Base-by-base conservation (phyloP, 495 filamentous ascomycete genomes). In the Daldinia loculata region DNA sequence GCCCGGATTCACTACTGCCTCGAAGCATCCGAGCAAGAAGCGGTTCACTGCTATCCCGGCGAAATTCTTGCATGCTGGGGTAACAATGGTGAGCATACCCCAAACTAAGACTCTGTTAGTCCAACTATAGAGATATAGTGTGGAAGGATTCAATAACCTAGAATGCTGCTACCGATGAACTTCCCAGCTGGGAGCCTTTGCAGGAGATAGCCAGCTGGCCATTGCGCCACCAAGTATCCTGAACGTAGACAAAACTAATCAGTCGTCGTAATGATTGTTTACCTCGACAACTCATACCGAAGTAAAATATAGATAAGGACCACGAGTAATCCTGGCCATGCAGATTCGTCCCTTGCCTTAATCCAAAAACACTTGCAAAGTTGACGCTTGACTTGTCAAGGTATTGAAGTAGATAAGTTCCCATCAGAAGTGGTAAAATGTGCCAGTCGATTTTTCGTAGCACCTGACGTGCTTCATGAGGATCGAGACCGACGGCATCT, bases 341-440 rank as follows among this genome's bases (percentile, higher is more conserved):
- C 12, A 89, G 65, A 38, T 85, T 56, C 0, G 86, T 86, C 5
- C 81, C 87, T 61, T 82, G 68, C 52, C 86, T 80, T 30, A 89
- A 66, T 0, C 87, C 87, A 68, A 85, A 89, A 0, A 87, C 86
- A n/a, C 84, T 85, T 2, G 88, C 85, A 64, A 85, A 90, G 65
- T 86, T 88, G 74, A 89, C 83, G 27, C 81, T 84, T 36, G 84
- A 84, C 74, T 90, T 90, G 66, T 90, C 87, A 6, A 89, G 76
- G 61, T 87, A 90, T 75, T 88, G 82, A 3, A 83, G 71, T 58
- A 88, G 3, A 61, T 89, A 89, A 0, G 84, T 88, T 4, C 86
- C 74, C 62, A 87, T 84, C 2, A 90, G 75, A 26, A 89, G 72
- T 0, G 88, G 87, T 30, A 89, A 77, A 56, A 90, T 74, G 14